Evolutionary conservation across 495 filamentous ascomycete genomes (phyloP).

Genomic region (Tuber magnatum): DNA sequence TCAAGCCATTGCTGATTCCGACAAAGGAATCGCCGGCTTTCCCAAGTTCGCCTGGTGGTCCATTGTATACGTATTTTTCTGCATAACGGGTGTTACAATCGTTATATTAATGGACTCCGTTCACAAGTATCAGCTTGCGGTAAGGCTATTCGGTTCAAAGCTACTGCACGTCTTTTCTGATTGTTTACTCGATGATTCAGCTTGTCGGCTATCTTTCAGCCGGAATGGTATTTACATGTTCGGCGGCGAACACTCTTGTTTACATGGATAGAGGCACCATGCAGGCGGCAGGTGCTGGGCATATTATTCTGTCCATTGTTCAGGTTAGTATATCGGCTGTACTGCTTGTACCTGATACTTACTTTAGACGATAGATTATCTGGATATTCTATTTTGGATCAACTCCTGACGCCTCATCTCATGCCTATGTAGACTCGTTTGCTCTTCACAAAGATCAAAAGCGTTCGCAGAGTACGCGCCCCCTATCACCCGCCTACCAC

Average conservation of each 20-base stretch:
- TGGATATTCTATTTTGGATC: slow-evolving; percentile 99
- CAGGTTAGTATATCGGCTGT: slow-evolving; percentile 51
- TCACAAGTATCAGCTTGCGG: slow-evolving; percentile 82
- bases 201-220: slow-evolving; percentile 79
- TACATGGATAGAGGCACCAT: slow-evolving; percentile 61
- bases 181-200: slow-evolving; percentile 37
- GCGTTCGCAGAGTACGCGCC: slow-evolving; percentile 52
- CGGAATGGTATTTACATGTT: slow-evolving; percentile 74
- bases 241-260: slow-evolving; percentile 72
- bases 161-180: slow-evolving; percentile 19
- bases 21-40: slow-evolving; percentile 47
- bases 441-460: slow-evolving; percentile 79
- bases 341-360: slow-evolving; percentile 6
- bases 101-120: slow-evolving; percentile 74
- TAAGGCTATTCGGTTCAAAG: slow-evolving; percentile 43
- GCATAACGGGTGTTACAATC: slow-evolving; percentile 68
- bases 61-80: slow-evolving; percentile 72
- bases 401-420: slow-evolving; percentile 75
- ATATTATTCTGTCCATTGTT: slow-evolving; percentile 93
- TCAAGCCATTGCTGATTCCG: slow-evolving; percentile 67
- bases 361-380: slow-evolving; percentile 58
- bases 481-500: slow-evolving; percentile 59
- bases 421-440: slow-evolving; percentile 91
- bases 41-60: slow-evolving; percentile 90
- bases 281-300: slow-evolving; percentile 84